Base-by-base conservation (phyloP, 176 grass and related monocot genomes). In the Rhynchospora pubera region DNA sequence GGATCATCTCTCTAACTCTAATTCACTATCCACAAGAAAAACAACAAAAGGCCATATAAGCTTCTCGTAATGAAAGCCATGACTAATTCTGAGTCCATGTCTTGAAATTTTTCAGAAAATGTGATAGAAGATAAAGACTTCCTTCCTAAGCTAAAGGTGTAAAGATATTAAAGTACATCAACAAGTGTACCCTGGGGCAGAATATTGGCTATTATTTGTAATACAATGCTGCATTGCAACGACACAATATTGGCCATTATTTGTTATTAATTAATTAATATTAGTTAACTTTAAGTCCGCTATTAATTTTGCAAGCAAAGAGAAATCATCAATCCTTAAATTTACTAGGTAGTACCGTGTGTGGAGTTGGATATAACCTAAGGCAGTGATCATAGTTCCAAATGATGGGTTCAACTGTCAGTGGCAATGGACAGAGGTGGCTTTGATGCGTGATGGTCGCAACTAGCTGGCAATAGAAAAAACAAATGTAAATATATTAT, bases 361-460 rank as follows among this genome's bases (percentile, higher is more conserved):
- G 87, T 61, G 95, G 95, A 82, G 92, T 94, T 79, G 95, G 95
- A 87, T 98, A 98, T 53, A 98, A 52, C 23, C 92, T 85, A 73
- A 97, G 92, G 84, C 90, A 94, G 85, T 98, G 92, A 85, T 94
- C 95, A 70, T 93, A 98, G 87, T 94, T 98, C 95, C 95, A 98
- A 86, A 98, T 94, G 83, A 98, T 92, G 70, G 92, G 92, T 79
- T 94, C 91, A 68, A 98, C 88, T 69, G 95, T 98, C 58, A 94
- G 89, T 67, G 95, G 95, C 87, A 98, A 83, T 63, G 95, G 95
- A 80, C 95, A 98, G 79, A 97, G 95, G 89, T 97, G 95, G 83
- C 95, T 91, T 86, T 97, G 95, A 87, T 97, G 95, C 57, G 92
- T 97, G 66, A 97, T 90, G 42, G 95, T 97, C 52, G 92, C 95